These are phyloP conservation scores for Chimonanthus praecox DNA, from an alignment of 164 flowering plant genomes.

Conservation along the genomic window DNA sequence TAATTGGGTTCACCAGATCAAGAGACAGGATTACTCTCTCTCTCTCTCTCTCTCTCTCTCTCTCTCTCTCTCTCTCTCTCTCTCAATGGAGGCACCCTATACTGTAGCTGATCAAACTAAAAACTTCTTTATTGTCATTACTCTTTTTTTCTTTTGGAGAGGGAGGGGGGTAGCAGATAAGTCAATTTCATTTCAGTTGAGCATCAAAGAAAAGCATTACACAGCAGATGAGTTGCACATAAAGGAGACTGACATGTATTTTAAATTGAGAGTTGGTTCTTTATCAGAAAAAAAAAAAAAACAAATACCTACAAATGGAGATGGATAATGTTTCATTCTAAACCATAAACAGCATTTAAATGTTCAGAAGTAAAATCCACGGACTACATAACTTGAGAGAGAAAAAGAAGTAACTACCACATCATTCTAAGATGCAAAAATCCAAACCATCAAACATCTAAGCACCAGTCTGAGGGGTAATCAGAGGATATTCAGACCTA, in stretches of 20 bases:
- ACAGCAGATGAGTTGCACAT: neutral
- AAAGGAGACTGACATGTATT: neutral
- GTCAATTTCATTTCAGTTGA: neutral
- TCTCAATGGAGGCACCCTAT: too few relatives aligned
- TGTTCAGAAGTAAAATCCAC: neutral
- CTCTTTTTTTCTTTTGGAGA: too few relatives aligned
- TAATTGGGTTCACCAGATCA: too few relatives aligned
- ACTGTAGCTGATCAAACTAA: too few relatives aligned
- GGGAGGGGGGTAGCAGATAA: neutral
- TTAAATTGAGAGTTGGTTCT: neutral
- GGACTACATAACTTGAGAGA: neutral
- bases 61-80: too few relatives aligned
- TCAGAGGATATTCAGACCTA: constrained; percentile 11
- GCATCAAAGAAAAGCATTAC: neutral
- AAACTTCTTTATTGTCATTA: too few relatives aligned
- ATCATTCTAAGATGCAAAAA: neutral
- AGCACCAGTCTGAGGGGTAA: neutral
- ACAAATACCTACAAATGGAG: neutral
- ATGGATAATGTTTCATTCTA: neutral
- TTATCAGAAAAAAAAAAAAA: too few relatives aligned
- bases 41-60: too few relatives aligned
- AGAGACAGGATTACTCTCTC: too few relatives aligned
- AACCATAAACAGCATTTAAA: neutral
- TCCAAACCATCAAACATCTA: neutral
- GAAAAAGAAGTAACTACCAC: neutral